Conservation (phyloP, 2,329 filamentous ascomycete species). For the Nemania sp. region DNA sequence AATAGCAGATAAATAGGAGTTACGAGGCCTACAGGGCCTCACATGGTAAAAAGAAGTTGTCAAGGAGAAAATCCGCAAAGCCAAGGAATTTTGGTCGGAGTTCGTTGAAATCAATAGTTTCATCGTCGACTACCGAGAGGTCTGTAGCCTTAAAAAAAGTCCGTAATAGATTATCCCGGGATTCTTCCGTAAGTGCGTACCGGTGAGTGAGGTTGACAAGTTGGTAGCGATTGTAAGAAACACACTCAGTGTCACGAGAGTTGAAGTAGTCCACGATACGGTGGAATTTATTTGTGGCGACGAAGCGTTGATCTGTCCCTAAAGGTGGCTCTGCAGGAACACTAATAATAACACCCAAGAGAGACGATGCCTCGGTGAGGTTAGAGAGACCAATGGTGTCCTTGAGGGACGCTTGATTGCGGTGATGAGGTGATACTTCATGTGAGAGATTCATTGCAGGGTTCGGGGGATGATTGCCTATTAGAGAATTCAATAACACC, state of each 20-base stretch:
- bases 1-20: constrained; percentile 15
- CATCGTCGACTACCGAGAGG: constrained; percentile 33
- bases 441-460: neutral
- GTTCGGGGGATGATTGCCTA: neutral
- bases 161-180: constrained; percentile 44
- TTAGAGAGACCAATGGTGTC: constrained; percentile 14
- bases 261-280: constrained; percentile 41
- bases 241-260: constrained; percentile 24
- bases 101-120: constrained; percentile 36
- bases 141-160: constrained; percentile 45
- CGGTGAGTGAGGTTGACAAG: constrained; percentile 47
- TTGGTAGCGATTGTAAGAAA: constrained; percentile 42
- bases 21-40: constrained; percentile 16
- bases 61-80: constrained; percentile 48
- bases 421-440: constrained; percentile 10
- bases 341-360: constrained; percentile 19
- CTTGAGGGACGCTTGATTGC: constrained; percentile 22
- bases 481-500: no score
- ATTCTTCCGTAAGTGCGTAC: constrained; percentile 43
- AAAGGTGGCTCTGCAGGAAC: constrained; percentile 18
- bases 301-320: constrained; percentile 2
- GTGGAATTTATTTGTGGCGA: constrained; percentile 31
- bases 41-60: constrained; percentile 49
- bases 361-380: neutral
- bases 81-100: constrained; percentile 37